Evolutionary conservation across 2,329 filamentous ascomycete genomes (phyloP).

Genomic region (Rachicladosporium sp.): DNA sequence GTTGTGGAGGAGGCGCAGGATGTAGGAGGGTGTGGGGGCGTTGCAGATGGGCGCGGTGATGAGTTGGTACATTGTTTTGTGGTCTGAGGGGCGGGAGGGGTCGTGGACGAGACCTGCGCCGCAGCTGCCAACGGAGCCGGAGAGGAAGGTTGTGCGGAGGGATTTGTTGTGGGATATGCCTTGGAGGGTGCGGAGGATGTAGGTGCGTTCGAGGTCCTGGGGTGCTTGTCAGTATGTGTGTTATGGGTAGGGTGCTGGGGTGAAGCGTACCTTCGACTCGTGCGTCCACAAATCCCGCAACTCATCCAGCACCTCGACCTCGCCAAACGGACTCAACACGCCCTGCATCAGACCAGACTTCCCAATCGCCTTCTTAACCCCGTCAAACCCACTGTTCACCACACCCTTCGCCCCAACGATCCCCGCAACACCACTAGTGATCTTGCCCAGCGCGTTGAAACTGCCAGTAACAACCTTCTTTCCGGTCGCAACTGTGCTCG

Average conservation of each 20-base stretch:
- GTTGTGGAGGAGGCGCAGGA: conserved; percentile 90
- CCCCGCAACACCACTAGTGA: conserved; percentile 87
- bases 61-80: conserved; percentile 99
- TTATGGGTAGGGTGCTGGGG: conserved; percentile 1
- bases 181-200: conserved; percentile 89
- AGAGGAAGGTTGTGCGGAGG: conserved; percentile 92
- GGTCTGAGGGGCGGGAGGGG: conserved; percentile 76
- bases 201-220: conserved; percentile 84
- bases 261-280: conserved; percentile 59
- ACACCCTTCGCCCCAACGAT: conserved; percentile 91
- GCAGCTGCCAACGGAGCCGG: conserved; percentile 78
- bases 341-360: conserved; percentile 94
- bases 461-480: conserved; percentile 95
- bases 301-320: conserved; percentile 89
- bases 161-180: conserved; percentile 92
- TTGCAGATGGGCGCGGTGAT: conserved; percentile 90
- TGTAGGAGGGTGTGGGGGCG: conserved; percentile 69
- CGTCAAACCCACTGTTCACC: conserved; percentile 82
- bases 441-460: conserved; percentile 91
- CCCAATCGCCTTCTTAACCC: conserved; percentile 91
- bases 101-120: conserved; percentile 92
- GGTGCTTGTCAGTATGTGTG: not conserved
- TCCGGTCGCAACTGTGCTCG: conserved; percentile 80
- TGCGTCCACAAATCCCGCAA: conserved; percentile 96
- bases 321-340: conserved; percentile 89